These are phyloP conservation scores for Fraxinus paxiana DNA, from an alignment of 305 asterid genomes.

Conservation along the genomic window DNA sequence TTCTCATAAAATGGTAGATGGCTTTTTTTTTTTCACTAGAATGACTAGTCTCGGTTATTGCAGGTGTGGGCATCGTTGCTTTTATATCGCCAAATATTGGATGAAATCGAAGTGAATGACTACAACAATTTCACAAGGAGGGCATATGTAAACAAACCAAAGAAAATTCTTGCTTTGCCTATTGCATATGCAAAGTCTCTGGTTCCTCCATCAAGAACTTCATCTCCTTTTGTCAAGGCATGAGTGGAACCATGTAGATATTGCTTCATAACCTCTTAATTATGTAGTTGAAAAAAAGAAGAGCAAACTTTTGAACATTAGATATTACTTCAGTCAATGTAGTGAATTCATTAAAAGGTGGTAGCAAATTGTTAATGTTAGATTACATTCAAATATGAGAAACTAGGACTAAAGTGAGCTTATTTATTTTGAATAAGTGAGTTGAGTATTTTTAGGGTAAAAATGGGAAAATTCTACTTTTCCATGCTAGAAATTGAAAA, in stretches of 20 bases:
- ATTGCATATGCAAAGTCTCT: conserved; percentile 77
- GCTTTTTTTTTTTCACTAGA: not conserved
- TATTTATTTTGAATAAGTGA: not conserved
- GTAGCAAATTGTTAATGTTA: not conserved
- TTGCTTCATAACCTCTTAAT: conserved; percentile 13
- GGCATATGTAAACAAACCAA: conserved; percentile 79
- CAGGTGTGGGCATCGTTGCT: conserved; percentile 85
- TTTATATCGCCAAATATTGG: conserved; percentile 74
- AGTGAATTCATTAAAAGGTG: conserved; percentile 22
- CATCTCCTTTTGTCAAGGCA: conserved; percentile 37
- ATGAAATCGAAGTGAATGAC: conserved; percentile 92
- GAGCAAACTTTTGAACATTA: conserved; percentile 36
- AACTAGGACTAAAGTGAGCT: not conserved
- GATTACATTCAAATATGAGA: not conserved
- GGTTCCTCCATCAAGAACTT: conserved; percentile 46
- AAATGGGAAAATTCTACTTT: not conserved
- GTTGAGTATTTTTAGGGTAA: not conserved
- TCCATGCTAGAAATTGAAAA: not conserved
- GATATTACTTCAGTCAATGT: conserved; percentile 21
- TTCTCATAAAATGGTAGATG: not conserved
- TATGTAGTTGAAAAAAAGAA: conserved; percentile 23
- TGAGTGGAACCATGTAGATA: conserved; percentile 17
- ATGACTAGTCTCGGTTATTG: conserved; percentile 4
- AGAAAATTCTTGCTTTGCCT: conserved; percentile 77
- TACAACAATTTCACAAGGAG: conserved; percentile 89